phyloP scores from a whole-genome alignment of 257 asterid species.

The Solanum gracilifrons region DNA sequence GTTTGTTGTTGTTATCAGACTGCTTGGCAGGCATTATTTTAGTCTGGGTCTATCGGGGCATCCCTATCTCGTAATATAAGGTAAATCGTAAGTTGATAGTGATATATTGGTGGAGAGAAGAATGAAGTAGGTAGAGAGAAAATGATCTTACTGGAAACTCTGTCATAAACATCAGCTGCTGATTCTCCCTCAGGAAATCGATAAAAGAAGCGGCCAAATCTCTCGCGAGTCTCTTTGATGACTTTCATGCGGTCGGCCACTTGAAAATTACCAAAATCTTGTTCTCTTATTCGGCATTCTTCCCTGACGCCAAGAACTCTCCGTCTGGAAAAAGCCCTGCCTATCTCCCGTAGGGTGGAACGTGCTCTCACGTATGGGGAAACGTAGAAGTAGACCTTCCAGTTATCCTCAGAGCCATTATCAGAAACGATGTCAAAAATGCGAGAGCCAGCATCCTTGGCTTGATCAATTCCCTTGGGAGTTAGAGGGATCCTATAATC shows the following conservation, averaged over 20 bases:
- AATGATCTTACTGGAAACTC: slow-evolving; percentile 67
- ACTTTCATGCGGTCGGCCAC: slow-evolving; percentile 70
- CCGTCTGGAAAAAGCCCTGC: slow-evolving; percentile 50
- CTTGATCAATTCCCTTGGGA: slow-evolving; percentile 47
- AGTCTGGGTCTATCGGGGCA: neutral
- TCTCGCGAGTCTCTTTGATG: slow-evolving; percentile 73
- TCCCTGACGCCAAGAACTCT: slow-evolving; percentile 72
- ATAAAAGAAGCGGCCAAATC: slow-evolving; percentile 80
- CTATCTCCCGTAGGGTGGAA: slow-evolving; percentile 74
- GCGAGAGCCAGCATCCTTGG: slow-evolving; percentile 47
- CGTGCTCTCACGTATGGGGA: slow-evolving; percentile 80
- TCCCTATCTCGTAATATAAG: neutral
- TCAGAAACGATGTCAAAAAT: slow-evolving; percentile 46
- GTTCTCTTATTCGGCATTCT: slow-evolving; percentile 88
- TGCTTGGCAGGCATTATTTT: neutral
- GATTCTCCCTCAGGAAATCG: slow-evolving; percentile 95
- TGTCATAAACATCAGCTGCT: slow-evolving; percentile 87
- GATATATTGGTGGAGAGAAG: neutral
- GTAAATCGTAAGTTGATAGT: neutral
- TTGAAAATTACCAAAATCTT: slow-evolving; percentile 95
- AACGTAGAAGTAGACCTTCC: slow-evolving; percentile 77
- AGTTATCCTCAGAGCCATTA: slow-evolving; percentile 33
- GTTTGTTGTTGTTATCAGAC: neutral
- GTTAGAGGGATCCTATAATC: slow-evolving; percentile 79
- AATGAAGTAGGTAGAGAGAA: neutral